These are phyloP conservation scores for Microdochium paspali DNA, from an alignment of 2,329 filamentous ascomycete species.

Conservation along the genomic window DNA sequence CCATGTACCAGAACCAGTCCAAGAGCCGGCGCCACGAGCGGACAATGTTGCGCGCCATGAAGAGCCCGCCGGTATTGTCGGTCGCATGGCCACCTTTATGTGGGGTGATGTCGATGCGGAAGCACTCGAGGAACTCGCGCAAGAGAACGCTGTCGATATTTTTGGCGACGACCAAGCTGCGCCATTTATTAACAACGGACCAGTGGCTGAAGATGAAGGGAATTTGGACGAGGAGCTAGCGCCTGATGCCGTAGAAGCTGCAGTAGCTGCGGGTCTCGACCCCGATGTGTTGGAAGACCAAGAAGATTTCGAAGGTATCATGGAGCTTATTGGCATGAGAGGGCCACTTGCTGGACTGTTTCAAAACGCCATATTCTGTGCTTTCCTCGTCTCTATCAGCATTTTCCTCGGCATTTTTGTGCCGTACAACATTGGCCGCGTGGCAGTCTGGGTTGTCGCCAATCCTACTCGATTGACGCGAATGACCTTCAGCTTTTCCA, in stretches of 20 bases:
- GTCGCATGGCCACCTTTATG: constrained; percentile 47
- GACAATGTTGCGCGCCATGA: constrained; percentile 8
- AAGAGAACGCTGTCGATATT: constrained; percentile 47
- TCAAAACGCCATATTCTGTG: constrained; percentile 92
- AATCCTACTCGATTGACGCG: constrained; percentile 71
- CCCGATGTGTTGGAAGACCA: constrained; percentile 71
- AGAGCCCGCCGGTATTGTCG: constrained; percentile 28
- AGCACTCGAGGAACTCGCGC: constrained; percentile 26
- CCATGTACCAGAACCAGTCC: not conserved
- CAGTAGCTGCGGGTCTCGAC: constrained; percentile 61
- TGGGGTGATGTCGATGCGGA: constrained; percentile 44
- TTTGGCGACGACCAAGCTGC: constrained; percentile 36
- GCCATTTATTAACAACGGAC: constrained; percentile 28
- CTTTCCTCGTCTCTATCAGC: constrained; percentile 79
- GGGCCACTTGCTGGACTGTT: constrained; percentile 82
- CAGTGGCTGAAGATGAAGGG: constrained; percentile 15
- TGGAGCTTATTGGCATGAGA: constrained; percentile 94
- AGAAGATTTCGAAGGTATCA: constrained; percentile 90
- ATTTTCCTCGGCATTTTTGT: constrained; percentile 80
- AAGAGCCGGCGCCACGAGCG: constrained; percentile 1
- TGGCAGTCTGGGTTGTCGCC: constrained; percentile 69
- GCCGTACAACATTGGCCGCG: constrained; percentile 84
- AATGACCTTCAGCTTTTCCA: constrained; percentile 63
- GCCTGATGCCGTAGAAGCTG: constrained; percentile 52
- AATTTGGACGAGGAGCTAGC: constrained; percentile 30